Conservation (phyloP, 164 flowering plant genomes). For the Paratinospora sagittata region DNA sequence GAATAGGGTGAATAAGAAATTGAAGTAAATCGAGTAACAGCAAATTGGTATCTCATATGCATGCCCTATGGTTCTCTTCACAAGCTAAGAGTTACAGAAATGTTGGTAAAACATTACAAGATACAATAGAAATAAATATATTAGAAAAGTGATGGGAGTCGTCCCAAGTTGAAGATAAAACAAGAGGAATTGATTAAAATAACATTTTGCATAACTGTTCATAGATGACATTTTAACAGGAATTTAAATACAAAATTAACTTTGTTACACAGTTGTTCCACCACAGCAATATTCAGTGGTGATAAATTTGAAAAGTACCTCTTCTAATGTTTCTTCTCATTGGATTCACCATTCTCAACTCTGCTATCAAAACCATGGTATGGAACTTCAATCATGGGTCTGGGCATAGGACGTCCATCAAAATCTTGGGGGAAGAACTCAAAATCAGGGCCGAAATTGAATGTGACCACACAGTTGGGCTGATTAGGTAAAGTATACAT, state of each 20-base stretch:
- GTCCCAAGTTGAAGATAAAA: no score
- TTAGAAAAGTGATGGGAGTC: no score
- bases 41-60: no score
- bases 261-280: constrained; percentile 3
- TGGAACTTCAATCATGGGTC: constrained; percentile 85
- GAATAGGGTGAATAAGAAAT: no score
- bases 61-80: neutral
- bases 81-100: no score
- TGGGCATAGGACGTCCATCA: constrained; percentile 61
- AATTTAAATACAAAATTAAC: constrained; percentile 2
- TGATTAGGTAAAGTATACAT: constrained; percentile 92
- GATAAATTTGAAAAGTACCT: neutral
- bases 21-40: no score
- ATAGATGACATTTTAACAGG: neutral
- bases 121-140: no score
- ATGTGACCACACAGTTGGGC: constrained; percentile 80
- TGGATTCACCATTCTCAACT: constrained; percentile 51
- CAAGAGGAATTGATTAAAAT: no score
- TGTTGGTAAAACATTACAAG: no score
- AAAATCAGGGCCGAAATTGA: constrained; percentile 97
- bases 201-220: neutral
- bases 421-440: constrained; percentile 72
- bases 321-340: constrained; percentile 39
- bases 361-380: constrained; percentile 61
- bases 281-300: neutral